Base-by-base conservation (phyloP, 345 rosid genomes). In the Dimocarpus longan region DNA sequence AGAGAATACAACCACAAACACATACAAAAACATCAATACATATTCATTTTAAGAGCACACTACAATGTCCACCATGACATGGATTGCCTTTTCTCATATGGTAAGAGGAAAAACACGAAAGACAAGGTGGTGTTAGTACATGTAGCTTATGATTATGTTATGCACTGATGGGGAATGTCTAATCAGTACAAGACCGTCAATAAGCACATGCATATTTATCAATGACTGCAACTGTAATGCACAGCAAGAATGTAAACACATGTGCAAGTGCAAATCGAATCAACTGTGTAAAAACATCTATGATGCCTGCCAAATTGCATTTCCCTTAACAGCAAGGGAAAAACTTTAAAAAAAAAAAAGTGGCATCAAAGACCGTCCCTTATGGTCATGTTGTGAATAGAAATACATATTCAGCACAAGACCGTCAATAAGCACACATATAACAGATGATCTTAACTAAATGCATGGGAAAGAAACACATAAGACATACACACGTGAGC, bases 131-230 rank as follows among this genome's bases (percentile, higher is more conserved):
- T 87, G 69, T 68, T 8, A 26, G 42, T n/a, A 4, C 62, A 56
- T 86, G 62, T 88, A 85, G 89, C 92, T 89, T 86, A 88, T 84
- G 90, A 82, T 66, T 68, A 81, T 82, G 89, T 86, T 89, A 78
- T 80, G 87, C 71, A 82, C 88, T 70, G 85, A 84, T 64, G 76
- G 43, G 8, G 6, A 78, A 50, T 3, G 56, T 76, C 79, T 80
- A 66, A 79, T 63, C 83, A 85, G 85, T 86, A 89, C 86, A 90
- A 84, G 89, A 88, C 88, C 87, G 85, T 87, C 87, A 73, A 82
- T 82, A 83, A 85, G 84, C 87, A 81, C 88, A 18, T 22, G 26
- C 68, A 56, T 10, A 48, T 26, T 26, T 26, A 77, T 18, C 22
- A 0, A 52, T n/a, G 22, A 66, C 50, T 18, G 32, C 54, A 68